Evolutionary conservation across 2,329 filamentous ascomycete genomes (phyloP), one percentile per base, ranked within the genome.

Genomic region (Stachybotrys chartarum): DNA sequence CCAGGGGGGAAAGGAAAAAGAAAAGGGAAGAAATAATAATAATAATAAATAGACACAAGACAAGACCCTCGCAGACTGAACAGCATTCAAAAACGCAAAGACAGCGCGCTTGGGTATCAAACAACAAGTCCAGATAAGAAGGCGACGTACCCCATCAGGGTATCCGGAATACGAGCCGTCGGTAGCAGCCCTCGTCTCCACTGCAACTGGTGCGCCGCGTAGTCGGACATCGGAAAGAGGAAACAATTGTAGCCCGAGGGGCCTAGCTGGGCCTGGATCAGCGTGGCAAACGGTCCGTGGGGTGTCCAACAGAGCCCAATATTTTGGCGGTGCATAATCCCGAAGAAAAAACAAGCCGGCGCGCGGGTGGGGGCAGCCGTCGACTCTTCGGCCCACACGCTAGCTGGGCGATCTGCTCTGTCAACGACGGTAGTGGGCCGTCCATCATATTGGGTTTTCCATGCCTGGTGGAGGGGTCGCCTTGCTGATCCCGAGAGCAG

Each of bases 381-480:
- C 14, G 35, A 42, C 35, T 24, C 35, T 42, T 42, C 35, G 3
- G 35, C 35, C 35, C 35, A 42, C 35, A 42, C 35, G 14, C 35
- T 42, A 42, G 35, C 8, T 5, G 35, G 35, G 35, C 35, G 35
- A 47, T 47, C 45, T 8, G 18, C 45, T n/a, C 4, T 47, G 16
- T 24, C 45, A 24, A 10, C 17, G 7, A 47, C 18, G 45, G n/a
- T 47, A 10, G 50, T 32, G 50, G 50, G 11, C 31, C 39, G 5
- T 44, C 53, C 48, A 48, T 71, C 63, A 76, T 61, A 75, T 76
- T 3, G 72, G 67, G 53, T 76, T 76, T 60, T 75, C 72, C 73
- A 76, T 76, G n/a, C 72, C 73, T 1, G 65, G 64, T 5, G 66
- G 67, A 6, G 69, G 64, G 3, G 63, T 63, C 6, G 58, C 54